Evolutionary conservation across 331 rosid genomes (phyloP).

Genomic region (Pyrus hybrid): DNA sequence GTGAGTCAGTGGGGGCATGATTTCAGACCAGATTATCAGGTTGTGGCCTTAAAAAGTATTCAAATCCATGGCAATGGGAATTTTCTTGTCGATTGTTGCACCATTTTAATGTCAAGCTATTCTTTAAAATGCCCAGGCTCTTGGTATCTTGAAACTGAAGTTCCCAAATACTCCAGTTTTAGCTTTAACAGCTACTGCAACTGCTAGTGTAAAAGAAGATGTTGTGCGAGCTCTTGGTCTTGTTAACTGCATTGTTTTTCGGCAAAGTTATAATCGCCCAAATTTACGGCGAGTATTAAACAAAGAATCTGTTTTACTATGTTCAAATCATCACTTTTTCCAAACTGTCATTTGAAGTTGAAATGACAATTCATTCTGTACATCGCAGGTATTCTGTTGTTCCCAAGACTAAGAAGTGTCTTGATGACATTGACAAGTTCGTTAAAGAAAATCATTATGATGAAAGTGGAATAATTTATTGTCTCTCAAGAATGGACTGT

Average conservation of each 20-base stretch:
- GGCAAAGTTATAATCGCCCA: constrained; percentile 98
- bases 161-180: constrained; percentile 88
- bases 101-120: constrained; percentile 1
- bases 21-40: constrained; percentile 99
- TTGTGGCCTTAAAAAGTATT: constrained; percentile 21
- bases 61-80: not conserved
- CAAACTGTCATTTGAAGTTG: not conserved
- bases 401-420: constrained; percentile 83
- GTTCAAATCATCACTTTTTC: constrained; percentile 3
- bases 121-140: constrained; percentile 47
- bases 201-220: constrained; percentile 97
- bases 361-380: constrained; percentile 6
- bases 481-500: constrained; percentile 97
- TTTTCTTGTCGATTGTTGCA: not conserved
- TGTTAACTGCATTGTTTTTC: constrained; percentile 80
- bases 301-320: constrained; percentile 5
- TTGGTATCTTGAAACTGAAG: constrained; percentile 93
- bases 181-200: constrained; percentile 98
- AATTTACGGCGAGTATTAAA: constrained; percentile 55
- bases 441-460: constrained; percentile 74
- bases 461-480: constrained; percentile 92
- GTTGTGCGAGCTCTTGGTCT: constrained; percentile 98
- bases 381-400: constrained; percentile 74
- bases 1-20: constrained; percentile 99
- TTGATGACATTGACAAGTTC: constrained; percentile 89